These are phyloP conservation scores for Tylopilus sp. DNA, from an alignment of 768 basidiomycete species.

Conservation along the genomic window DNA sequence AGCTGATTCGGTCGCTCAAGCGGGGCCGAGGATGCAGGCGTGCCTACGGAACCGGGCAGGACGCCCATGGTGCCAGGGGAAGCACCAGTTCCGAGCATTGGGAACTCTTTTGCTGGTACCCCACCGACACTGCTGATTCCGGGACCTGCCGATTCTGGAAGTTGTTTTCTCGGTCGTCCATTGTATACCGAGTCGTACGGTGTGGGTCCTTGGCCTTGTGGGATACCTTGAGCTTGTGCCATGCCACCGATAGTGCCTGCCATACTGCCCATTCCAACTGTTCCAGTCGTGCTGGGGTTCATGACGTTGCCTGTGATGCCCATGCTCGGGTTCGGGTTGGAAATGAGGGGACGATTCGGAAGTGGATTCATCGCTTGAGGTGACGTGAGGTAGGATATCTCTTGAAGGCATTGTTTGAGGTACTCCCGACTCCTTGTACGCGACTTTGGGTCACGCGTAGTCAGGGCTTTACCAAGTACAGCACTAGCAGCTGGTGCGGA, in stretches of 20 bases:
- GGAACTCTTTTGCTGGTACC: slow-evolving; percentile 55
- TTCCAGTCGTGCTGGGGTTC: slow-evolving; percentile 15
- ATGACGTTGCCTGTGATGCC: slow-evolving; percentile 17
- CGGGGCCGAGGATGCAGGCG: slow-evolving; percentile 44
- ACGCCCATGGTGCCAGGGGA: slow-evolving; percentile 34
- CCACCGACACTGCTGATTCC: slow-evolving; percentile 31
- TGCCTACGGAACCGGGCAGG: slow-evolving; percentile 49
- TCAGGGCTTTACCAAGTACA: slow-evolving; percentile 64
- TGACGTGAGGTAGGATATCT: slow-evolving; percentile 96
- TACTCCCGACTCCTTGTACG: slow-evolving; percentile 94
- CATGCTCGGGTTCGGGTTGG: slow-evolving; percentile 41
- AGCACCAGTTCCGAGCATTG: slow-evolving; percentile 50
- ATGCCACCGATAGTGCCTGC: slow-evolving; percentile 9
- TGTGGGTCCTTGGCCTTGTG: slow-evolving; percentile 30
- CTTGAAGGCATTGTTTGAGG: slow-evolving; percentile 98
- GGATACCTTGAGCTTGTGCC: slow-evolving; percentile 16
- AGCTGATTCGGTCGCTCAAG: slow-evolving; percentile 52
- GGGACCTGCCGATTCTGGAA: slow-evolving; percentile 55
- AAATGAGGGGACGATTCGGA: slow-evolving; percentile 74
- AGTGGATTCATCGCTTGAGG: slow-evolving; percentile 97
- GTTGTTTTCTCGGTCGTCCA: slow-evolving; percentile 75
- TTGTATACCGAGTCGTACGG: slow-evolving; percentile 76
- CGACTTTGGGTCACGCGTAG: slow-evolving; percentile 92
- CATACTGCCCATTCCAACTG: slow-evolving; percentile 13
- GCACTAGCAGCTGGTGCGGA: slow-evolving; percentile 38